Percentiles rank a stretch among this genome's conserved stretches.
Evolutionary conservation across 2,329 filamentous ascomycete species (phyloP).

Genomic region (Phialemoniopsis sp.): DNA sequence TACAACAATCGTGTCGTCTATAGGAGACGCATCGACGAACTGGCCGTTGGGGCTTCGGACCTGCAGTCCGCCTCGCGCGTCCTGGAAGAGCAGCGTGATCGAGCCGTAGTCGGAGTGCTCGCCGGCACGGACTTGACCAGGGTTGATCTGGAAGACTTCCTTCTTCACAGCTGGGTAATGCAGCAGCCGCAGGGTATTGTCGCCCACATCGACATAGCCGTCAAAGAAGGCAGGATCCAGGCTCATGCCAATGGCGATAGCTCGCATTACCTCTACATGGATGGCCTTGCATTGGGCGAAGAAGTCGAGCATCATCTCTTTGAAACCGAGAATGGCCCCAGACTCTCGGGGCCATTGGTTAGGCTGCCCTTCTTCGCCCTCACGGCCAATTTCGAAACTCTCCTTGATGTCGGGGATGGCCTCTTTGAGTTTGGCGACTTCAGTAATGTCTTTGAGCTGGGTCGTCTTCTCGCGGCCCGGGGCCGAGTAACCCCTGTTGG

Average conservation of each 20-base stretch:
- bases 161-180: constrained; percentile 71
- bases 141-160: constrained; percentile 61
- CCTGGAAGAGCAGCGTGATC: constrained; percentile 60
- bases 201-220: constrained; percentile 61
- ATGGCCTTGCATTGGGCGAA: constrained; percentile 69
- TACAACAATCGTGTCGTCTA: constrained; percentile 76
- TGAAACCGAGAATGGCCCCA: constrained; percentile 57
- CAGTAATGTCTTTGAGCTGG: constrained; percentile 44
- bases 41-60: constrained; percentile 67
- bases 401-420: constrained; percentile 63
- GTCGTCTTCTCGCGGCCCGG: constrained; percentile 69
- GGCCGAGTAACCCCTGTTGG: constrained; percentile 71
- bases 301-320: constrained; percentile 69
- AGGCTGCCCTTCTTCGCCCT: constrained; percentile 53
- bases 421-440: constrained; percentile 54
- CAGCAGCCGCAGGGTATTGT: constrained; percentile 69
- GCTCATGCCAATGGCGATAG: constrained; percentile 78
- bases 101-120: constrained; percentile 68
- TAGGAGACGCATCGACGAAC: constrained; percentile 81
- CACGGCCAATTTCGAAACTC: constrained; percentile 60
- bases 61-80: constrained; percentile 50
- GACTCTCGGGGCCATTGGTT: constrained; percentile 72
- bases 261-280: constrained; percentile 76
- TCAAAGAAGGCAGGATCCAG: constrained; percentile 71
- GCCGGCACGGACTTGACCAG: constrained; percentile 70